Percentiles rank a stretch among this genome's conserved stretches.
Evolutionary conservation across 768 basidiomycete species (phyloP).

Genomic region (Termitomyces heimii): DNA sequence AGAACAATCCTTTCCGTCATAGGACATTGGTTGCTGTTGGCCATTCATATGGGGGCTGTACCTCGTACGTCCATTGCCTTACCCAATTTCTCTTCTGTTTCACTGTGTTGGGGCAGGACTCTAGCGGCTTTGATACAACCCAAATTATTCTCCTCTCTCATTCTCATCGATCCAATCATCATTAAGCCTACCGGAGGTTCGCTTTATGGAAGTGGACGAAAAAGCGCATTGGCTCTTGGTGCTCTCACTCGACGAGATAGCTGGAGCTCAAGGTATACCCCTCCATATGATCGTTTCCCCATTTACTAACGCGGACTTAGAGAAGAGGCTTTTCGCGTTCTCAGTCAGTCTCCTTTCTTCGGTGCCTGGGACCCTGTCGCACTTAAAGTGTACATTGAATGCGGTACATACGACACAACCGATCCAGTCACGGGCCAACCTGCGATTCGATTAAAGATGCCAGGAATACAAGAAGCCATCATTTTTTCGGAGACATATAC

Average conservation of each 20-base stretch:
- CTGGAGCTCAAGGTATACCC: constrained; percentile 56
- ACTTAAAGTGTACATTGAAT: constrained; percentile 55
- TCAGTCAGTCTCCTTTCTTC: constrained; percentile 62
- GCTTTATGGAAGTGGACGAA: constrained; percentile 3
- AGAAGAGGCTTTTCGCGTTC: constrained; percentile 48
- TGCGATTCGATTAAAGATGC: constrained; percentile 56
- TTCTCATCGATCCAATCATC: constrained; percentile 80
- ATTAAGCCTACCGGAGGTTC: constrained; percentile 18
- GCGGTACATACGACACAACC: constrained; percentile 38
- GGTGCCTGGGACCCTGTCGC: constrained; percentile 60
- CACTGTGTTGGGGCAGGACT: constrained; percentile 12
- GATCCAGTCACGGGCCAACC: constrained; percentile 23
- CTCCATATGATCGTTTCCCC: background rate
- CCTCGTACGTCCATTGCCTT: constrained; percentile 43
- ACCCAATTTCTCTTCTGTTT: background rate
- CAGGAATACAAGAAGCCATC: constrained; percentile 57
- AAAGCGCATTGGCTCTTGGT: constrained; percentile 25
- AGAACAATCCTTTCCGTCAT: constrained; percentile 37
- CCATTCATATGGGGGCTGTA: constrained; percentile 82
- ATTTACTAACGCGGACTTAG: constrained; percentile 24
- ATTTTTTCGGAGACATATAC: constrained; percentile 47
- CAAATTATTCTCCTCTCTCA: constrained; percentile 60
- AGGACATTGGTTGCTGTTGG: constrained; percentile 65
- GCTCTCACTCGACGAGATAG: constrained; percentile 53
- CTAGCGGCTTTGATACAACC: constrained; percentile 62